phyloP scores from a whole-genome alignment of 2,329 filamentous ascomycete species.

The Dothideomycetidae sp. region DNA sequence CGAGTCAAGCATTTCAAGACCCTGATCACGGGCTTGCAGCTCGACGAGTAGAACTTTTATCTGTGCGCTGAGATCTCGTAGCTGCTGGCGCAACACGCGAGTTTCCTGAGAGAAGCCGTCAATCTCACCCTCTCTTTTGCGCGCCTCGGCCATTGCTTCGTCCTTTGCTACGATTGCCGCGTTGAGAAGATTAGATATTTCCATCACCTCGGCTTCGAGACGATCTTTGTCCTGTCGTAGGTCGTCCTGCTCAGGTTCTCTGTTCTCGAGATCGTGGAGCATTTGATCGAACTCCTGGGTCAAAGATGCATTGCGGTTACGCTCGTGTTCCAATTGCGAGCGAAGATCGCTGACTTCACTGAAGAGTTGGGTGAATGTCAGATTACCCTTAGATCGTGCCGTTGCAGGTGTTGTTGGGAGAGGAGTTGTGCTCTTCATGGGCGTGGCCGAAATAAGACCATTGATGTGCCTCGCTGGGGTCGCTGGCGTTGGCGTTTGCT shows the following conservation, averaged over 20 bases:
- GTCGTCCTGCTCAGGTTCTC: constrained; percentile 78
- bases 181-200: constrained; percentile 65
- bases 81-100: constrained; percentile 68
- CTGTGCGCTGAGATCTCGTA: constrained; percentile 80
- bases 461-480: constrained; percentile 41
- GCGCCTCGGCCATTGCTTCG: constrained; percentile 57
- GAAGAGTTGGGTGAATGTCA: constrained; percentile 50
- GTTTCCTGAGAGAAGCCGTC: constrained; percentile 49
- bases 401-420: constrained; percentile 35
- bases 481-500: constrained; percentile 24
- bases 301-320: constrained; percentile 59
- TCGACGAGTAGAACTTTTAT: constrained; percentile 84
- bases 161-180: constrained; percentile 71
- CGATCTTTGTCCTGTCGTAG: constrained; percentile 67
- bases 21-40: constrained; percentile 67
- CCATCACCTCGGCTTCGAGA: constrained; percentile 64
- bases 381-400: constrained; percentile 37
- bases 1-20: constrained; percentile 52
- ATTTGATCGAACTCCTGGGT: constrained; percentile 70
- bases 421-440: constrained; percentile 10
- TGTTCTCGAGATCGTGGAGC: constrained; percentile 69
- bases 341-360: constrained; percentile 50
- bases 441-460: constrained; percentile 20
- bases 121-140: constrained; percentile 64
- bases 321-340: constrained; percentile 58